Conservation (phyloP, 495 filamentous ascomycete species). For the Acidiella bohemica region DNA sequence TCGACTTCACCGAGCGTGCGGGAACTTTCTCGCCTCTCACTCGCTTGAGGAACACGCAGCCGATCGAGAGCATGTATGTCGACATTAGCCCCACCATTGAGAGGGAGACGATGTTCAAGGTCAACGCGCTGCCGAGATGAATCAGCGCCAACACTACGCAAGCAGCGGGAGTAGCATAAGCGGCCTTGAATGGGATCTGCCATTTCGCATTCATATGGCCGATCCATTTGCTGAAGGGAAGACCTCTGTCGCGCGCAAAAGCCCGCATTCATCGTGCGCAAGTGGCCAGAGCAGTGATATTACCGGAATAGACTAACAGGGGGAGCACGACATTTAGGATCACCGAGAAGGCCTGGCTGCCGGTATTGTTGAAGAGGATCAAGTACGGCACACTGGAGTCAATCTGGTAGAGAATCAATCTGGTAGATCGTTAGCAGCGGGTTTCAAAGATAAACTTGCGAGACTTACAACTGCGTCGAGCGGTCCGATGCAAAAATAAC, state of each 20-base stretch:
- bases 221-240: slow-evolving; percentile 34
- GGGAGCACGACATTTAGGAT: slow-evolving; percentile 22
- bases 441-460: too few relatives aligned
- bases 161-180: slow-evolving; percentile 19
- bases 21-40: slow-evolving; percentile 23
- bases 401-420: too few relatives aligned
- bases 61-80: slow-evolving; percentile 29
- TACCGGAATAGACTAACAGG: slow-evolving; percentile 20
- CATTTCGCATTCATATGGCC: slow-evolving; percentile 21
- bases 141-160: slow-evolving; percentile 21
- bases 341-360: slow-evolving; percentile 16
- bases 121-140: slow-evolving; percentile 23
- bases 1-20: slow-evolving; percentile 24
- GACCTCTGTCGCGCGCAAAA: slow-evolving; percentile 27
- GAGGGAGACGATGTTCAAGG: slow-evolving; percentile 23
- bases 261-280: slow-evolving; percentile 26
- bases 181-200: slow-evolving; percentile 25
- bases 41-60: slow-evolving; percentile 25
- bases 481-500: slow-evolving; percentile 22
- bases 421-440: too few relatives aligned
- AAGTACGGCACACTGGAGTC: slow-evolving; percentile 20
- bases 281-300: slow-evolving; percentile 27
- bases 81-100: slow-evolving; percentile 21
- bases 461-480: slow-evolving; percentile 15
- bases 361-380: slow-evolving; percentile 22